Percentiles rank a stretch among this genome's conserved stretches.
phyloP scores from a whole-genome alignment of 345 rosid species.

The Gossypium rotundifolium region DNA sequence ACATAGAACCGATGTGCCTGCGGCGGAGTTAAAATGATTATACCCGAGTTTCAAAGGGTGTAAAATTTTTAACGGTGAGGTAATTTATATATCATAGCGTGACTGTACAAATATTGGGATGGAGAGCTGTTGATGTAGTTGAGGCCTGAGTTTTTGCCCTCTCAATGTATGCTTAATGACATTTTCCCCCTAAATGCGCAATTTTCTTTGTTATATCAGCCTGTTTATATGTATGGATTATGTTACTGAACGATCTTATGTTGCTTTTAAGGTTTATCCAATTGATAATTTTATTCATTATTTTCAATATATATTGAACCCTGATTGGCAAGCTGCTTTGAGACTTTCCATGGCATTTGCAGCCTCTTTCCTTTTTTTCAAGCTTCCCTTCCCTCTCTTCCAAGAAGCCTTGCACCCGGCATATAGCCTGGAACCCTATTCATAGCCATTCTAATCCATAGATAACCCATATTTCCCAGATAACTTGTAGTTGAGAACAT shows the following conservation, averaged over 20 bases:
- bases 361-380: slow-evolving; percentile 53
- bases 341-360: too few species aligned
- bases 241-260: neutral
- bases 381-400: neutral
- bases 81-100: slow-evolving; percentile 32
- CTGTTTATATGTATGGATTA: neutral
- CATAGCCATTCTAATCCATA: neutral
- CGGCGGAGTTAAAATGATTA: slow-evolving; percentile 28
- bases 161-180: slow-evolving; percentile 36
- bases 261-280: neutral
- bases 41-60: slow-evolving; percentile 37
- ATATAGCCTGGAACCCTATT: slow-evolving; percentile 44
- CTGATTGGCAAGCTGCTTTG: too few species aligned
- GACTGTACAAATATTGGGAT: slow-evolving; percentile 48
- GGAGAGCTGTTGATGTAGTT: slow-evolving; percentile 54
- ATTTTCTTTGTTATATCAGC: slow-evolving; percentile 16
- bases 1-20: slow-evolving; percentile 23
- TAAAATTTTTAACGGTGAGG: slow-evolving; percentile 41
- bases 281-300: too few species aligned
- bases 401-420: slow-evolving; percentile 60
- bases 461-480: slow-evolving; percentile 9
- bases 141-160: slow-evolving; percentile 21
- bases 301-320: too few species aligned
- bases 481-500: too few species aligned
- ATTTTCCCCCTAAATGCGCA: neutral